Base-by-base conservation (phyloP, 805 yeast genomes). In the Ogataea corticis region DNA sequence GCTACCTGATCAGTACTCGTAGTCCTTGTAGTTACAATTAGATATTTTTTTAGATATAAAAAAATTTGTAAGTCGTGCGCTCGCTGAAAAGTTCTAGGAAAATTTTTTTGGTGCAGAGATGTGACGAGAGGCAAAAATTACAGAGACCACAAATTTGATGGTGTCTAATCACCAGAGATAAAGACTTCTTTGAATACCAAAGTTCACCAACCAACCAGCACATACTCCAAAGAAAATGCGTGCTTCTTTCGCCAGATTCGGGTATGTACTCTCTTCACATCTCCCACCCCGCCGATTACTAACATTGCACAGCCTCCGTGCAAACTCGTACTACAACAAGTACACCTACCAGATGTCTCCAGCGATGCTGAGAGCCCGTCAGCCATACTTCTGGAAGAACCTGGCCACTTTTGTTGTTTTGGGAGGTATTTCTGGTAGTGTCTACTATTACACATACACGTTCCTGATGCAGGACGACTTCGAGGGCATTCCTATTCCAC, bases 401-500 rank as follows among this genome's bases (percentile, higher is more conserved):
- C 77, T 85, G 61, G 70, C 79, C 15, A 78, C 82, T 0, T 79
- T 91, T 41, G 71, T 72, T 14, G 66, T 77, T 0, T 70, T 88
- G 16, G 67, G 82, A 4, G 76, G 84, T n/a, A 68, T 88, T 42
- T 83, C 94, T 5, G 71, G 77, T 10, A 82, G 87, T 35, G 84
- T 89, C 21, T 91, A 81, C 65, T 52, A 66, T 52, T 71, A 81
- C 68, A 84, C 96, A 0, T 83, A 80, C 75, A 69, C 77, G 53
- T 76, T 79, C 59, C 70, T 87, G 56, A 80, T 79, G 53, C 73
- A 73, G 59, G 97, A 90, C 61, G 96, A 92, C 52, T 89, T 92
- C 63, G 80, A 76, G 37, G 97, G 91, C 63, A 88, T 92, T 55
- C 97, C 97, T 33, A 82, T 92, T 54, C 99, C 99, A 38, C 97